Percentiles rank a stretch among this genome's conserved stretches.
Evolutionary conservation across 1,284 basidiomycete species (phyloP).

Genomic region (Ganoderma lingzhi): DNA sequence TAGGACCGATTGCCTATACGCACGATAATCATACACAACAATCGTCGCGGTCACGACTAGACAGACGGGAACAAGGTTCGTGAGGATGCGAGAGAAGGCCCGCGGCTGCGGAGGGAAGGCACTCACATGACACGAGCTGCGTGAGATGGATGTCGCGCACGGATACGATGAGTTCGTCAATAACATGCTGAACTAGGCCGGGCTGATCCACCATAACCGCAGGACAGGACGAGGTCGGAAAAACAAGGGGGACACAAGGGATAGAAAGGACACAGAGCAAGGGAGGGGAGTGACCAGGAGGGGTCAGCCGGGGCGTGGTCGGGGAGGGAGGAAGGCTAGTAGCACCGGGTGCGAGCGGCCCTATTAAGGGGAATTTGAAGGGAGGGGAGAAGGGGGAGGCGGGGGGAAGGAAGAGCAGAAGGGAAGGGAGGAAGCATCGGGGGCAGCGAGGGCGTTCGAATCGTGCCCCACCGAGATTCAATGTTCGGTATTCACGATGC

Average conservation of each 20-base stretch:
- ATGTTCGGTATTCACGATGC: neutral
- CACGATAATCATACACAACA: slow-evolving; percentile 39
- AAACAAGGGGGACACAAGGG: neutral
- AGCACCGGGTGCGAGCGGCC: neutral
- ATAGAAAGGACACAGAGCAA: neutral
- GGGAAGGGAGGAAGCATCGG: slow-evolving; percentile 9
- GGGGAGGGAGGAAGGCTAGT: neutral
- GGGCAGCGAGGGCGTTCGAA: slow-evolving; percentile 7
- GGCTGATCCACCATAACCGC: slow-evolving; percentile 15
- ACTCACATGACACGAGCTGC: slow-evolving; percentile 20
- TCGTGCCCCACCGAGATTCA: slow-evolving; percentile 7
- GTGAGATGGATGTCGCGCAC: slow-evolving; percentile 17
- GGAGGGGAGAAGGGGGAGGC: too few species aligned
- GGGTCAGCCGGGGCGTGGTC: slow-evolving; percentile 1
- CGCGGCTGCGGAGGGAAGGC: neutral
- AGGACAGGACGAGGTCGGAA: neutral
- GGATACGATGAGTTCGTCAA: slow-evolving; percentile 12
- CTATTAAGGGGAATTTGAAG: slow-evolving; percentile 1
- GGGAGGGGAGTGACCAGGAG: slow-evolving; percentile 1
- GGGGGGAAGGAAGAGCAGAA: slow-evolving; percentile 3
- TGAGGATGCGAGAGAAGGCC: neutral
- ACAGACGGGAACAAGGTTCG: neutral
- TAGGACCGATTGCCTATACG: slow-evolving; percentile 7
- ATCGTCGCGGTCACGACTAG: slow-evolving; percentile 34
- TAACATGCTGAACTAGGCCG: neutral